Percentiles rank a stretch among this genome's conserved stretches.
These are phyloP conservation scores for Hysterium pulicare DNA, from an alignment of 2,329 filamentous ascomycete genomes.

Conservation along the genomic window DNA sequence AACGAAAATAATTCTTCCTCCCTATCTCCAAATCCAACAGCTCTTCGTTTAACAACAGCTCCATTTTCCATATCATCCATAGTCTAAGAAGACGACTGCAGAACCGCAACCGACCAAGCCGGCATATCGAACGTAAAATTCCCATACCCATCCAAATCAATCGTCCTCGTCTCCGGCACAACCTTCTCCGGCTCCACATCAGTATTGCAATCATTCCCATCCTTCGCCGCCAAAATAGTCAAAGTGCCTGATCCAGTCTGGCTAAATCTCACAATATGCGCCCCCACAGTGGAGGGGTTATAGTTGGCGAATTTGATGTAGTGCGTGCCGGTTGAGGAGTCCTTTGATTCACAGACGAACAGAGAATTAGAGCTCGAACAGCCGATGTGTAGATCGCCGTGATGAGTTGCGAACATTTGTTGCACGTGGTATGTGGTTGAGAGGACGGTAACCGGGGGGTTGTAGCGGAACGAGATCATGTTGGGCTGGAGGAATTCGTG, in stretches of 20 bases:
- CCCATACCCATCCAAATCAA: not conserved
- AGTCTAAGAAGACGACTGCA: too few relatives aligned
- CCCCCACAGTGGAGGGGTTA: not conserved
- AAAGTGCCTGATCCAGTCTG: not conserved
- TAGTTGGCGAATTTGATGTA: not conserved
- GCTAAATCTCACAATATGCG: not conserved
- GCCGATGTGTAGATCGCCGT: not conserved
- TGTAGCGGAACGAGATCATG: not conserved
- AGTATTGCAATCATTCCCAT: not conserved
- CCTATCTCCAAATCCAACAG: not conserved
- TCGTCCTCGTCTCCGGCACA: not conserved
- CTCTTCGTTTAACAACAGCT: not conserved
- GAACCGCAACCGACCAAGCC: not conserved
- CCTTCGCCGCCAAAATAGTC: not conserved
- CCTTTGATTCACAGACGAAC: too few relatives aligned
- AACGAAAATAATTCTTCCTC: not conserved
- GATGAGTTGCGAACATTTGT: not conserved
- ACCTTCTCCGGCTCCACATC: not conserved
- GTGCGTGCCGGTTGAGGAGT: not conserved
- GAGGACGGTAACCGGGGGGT: not conserved
- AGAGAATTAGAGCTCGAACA: too few relatives aligned
- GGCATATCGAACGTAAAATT: not conserved
- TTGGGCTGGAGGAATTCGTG: not conserved
- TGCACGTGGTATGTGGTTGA: not conserved
- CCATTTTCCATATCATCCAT: too few relatives aligned